These are phyloP conservation scores for Mrakia blollopis DNA, from an alignment of 768 basidiomycete genomes.

Conservation along the genomic window DNA sequence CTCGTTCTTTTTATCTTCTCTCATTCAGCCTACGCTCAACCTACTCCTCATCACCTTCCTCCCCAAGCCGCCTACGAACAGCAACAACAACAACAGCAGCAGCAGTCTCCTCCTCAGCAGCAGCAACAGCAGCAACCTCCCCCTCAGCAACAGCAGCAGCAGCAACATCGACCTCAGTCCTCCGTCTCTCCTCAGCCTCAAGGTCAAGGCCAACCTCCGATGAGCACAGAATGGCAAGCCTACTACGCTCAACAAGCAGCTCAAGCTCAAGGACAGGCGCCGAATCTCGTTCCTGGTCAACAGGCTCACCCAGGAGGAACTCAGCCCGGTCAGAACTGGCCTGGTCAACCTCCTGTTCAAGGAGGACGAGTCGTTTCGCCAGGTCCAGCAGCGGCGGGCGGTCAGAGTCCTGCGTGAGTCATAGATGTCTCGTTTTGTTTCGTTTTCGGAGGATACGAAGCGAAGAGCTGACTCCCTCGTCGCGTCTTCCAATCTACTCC, in stretches of 20 bases:
- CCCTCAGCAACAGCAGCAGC: slow-evolving; percentile 5
- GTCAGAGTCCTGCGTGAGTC: not conserved
- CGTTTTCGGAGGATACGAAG: not conserved
- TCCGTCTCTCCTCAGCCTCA: not conserved
- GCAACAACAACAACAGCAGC: slow-evolving; percentile 15
- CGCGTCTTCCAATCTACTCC: not conserved
- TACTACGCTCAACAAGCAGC: slow-evolving; percentile 32
- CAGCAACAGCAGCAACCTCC: slow-evolving; percentile 15
- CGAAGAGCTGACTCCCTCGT: not conserved
- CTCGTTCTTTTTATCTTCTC: not conserved
- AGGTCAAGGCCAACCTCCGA: not conserved
- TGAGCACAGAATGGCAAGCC: slow-evolving; percentile 26
- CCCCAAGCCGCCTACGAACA: slow-evolving; percentile 4
- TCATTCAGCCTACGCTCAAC: slow-evolving; percentile 24
- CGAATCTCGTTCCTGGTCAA: slow-evolving; percentile 3
- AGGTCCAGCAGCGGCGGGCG: not conserved
- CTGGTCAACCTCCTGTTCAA: not conserved
- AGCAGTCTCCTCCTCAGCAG: not conserved
- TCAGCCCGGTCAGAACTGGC: not conserved
- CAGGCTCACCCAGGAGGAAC: not conserved
- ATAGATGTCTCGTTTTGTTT: not conserved
- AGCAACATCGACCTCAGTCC: not conserved
- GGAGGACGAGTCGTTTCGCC: not conserved
- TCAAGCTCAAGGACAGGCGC: slow-evolving; percentile 23
- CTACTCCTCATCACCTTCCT: slow-evolving; percentile 16